These are phyloP conservation scores for Dissophora globulifera DNA, from an alignment of 192 early-diverging fungal genomes.

Conservation along the genomic window DNA sequence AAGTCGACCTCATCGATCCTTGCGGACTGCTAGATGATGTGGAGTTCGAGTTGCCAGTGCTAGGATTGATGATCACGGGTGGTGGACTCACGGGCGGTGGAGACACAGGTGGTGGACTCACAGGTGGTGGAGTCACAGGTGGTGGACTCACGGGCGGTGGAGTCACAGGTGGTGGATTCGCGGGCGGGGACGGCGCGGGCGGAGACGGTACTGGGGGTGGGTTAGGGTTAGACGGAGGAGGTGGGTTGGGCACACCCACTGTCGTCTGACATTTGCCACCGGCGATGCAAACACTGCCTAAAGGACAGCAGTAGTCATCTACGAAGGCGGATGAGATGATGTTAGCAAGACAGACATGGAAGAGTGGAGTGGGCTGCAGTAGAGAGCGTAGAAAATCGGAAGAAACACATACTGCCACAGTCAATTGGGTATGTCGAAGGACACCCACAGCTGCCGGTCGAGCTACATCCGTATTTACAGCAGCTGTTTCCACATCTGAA, in stretches of 20 bases:
- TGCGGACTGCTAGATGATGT: too few species aligned
- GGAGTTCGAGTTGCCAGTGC: too few species aligned
- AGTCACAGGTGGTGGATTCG: too few species aligned
- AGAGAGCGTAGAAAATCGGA: neutral
- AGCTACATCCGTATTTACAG: conserved; percentile 31
- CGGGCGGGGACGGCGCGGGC: too few species aligned
- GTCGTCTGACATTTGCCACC: neutral
- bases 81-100: too few species aligned
- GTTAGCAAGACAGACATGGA: too few species aligned
- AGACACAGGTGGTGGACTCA: too few species aligned
- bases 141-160: too few species aligned
- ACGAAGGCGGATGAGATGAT: too few species aligned
- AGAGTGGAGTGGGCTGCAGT: too few species aligned
- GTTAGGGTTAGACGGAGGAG: neutral
- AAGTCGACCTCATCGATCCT: neutral
- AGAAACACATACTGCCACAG: conserved; percentile 11
- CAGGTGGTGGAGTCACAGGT: too few species aligned
- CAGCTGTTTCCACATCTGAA: conserved; percentile 14
- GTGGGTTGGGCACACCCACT: conserved; percentile 1
- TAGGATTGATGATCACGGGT: too few species aligned
- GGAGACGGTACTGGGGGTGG: neutral
- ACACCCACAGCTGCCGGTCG: conserved; percentile 1
- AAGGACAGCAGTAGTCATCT: neutral
- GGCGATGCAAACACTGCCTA: neutral
- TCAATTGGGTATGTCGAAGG: conserved; percentile 2